Conservation (phyloP, 1,139 yeast genomes). For the Suzukiozyma palmioleophila region DNA sequence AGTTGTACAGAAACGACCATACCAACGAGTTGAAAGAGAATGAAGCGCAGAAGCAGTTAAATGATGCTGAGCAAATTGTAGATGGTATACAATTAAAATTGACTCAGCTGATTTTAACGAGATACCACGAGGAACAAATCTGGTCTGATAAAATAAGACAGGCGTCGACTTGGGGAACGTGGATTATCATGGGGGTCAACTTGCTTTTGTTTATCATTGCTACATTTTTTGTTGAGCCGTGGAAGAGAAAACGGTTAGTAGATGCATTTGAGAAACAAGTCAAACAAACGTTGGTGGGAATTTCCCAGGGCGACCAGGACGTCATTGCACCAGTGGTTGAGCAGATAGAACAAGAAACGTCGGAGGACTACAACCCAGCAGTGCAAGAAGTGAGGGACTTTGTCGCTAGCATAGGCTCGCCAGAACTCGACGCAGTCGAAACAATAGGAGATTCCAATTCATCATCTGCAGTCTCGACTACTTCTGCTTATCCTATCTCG, state of each 20-base stretch:
- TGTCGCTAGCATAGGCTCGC: slow-evolving; percentile 1
- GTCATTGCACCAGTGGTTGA: slow-evolving; percentile 11
- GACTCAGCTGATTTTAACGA: slow-evolving; percentile 72
- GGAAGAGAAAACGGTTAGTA: slow-evolving; percentile 81
- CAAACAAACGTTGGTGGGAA: slow-evolving; percentile 44
- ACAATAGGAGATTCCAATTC: too few species aligned
- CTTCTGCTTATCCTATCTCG: neutral
- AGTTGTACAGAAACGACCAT: slow-evolving; percentile 77
- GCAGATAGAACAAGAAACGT: neutral
- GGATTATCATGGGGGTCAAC: slow-evolving; percentile 85
- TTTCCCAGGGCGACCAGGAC: slow-evolving; percentile 11
- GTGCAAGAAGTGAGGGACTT: slow-evolving; percentile 6
- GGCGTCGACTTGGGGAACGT: slow-evolving; percentile 96
- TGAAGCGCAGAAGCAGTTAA: slow-evolving; percentile 46
- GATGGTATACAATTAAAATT: slow-evolving; percentile 69
- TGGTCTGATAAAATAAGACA: slow-evolving; percentile 97
- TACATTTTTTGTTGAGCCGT: slow-evolving; percentile 87
- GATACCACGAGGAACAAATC: slow-evolving; percentile 95
- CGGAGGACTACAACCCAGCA: neutral
- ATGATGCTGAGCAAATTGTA: slow-evolving; percentile 55
- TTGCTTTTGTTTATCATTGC: slow-evolving; percentile 72
- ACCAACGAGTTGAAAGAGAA: slow-evolving; percentile 61
- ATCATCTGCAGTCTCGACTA: too few species aligned
- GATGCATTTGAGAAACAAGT: slow-evolving; percentile 82
- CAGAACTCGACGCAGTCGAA: too few species aligned